Conservation (phyloP, 805 yeast genomes). For the Lipomyces yamadae region DNA sequence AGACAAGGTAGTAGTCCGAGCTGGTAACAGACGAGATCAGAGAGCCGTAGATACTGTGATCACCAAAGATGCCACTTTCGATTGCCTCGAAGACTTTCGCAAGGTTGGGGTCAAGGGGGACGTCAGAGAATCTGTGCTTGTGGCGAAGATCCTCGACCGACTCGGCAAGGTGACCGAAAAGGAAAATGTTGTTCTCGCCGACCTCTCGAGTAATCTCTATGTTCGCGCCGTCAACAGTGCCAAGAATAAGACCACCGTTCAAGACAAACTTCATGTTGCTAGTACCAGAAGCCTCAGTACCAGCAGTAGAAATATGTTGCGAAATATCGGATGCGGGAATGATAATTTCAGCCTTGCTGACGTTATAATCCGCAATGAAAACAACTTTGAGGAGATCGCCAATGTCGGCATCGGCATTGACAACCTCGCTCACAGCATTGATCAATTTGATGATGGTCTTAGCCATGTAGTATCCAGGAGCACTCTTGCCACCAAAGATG, state of each 20-base stretch:
- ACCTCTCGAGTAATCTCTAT: constrained; percentile 93
- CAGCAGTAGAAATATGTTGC: constrained; percentile 95
- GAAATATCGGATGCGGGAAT: constrained; percentile 89
- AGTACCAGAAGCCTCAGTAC: constrained; percentile 96
- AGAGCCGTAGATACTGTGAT: constrained; percentile 61
- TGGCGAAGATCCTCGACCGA: constrained; percentile 85
- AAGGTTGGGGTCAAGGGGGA: constrained; percentile 63
- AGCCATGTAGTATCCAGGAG: constrained; percentile 98
- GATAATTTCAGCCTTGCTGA: constrained; percentile 89
- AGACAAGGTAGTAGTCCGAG: constrained; percentile 83
- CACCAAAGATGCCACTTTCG: constrained; percentile 73
- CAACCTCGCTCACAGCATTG: constrained; percentile 78
- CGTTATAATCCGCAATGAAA: constrained; percentile 90
- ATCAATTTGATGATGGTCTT: constrained; percentile 85
- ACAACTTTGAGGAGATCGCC: constrained; percentile 81
- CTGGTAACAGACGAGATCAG: constrained; percentile 66
- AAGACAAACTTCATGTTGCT: constrained; percentile 94
- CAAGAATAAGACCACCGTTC: constrained; percentile 91
- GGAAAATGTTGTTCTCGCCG: constrained; percentile 89
- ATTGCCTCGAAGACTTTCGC: constrained; percentile 66
- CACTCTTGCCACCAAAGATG: constrained; percentile 92
- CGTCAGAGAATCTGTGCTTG: constrained; percentile 67
- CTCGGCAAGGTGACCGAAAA: constrained; percentile 90
- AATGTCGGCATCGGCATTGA: constrained; percentile 76
- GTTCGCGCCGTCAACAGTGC: constrained; percentile 97